Conservation (phyloP, 768 basidiomycete genomes). For the Mycena belliarum region DNA sequence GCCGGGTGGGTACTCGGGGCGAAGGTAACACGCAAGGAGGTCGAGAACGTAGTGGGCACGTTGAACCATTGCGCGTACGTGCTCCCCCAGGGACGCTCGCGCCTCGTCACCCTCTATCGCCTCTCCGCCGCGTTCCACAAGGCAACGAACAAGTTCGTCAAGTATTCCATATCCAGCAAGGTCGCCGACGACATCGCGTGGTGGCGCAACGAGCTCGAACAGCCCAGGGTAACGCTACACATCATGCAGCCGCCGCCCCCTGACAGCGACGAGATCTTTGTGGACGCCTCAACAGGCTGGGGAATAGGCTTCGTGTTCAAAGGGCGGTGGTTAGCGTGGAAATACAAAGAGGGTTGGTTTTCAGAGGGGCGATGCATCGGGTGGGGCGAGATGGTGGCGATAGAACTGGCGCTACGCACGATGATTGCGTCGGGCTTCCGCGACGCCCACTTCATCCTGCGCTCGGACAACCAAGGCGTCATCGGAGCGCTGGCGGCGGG, state of each 20-base stretch:
- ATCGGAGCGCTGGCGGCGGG: conserved; percentile 33
- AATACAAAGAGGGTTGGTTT: conserved; percentile 33
- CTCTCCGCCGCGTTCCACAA: neutral
- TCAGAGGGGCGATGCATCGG: conserved; percentile 33
- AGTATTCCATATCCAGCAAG: neutral
- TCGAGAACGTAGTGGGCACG: conserved; percentile 13
- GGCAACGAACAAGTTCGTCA: neutral
- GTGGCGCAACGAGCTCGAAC: neutral
- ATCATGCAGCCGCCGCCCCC: conserved; percentile 14
- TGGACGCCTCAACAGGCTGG: conserved; percentile 41
- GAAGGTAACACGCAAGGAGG: neutral
- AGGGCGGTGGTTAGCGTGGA: conserved; percentile 41
- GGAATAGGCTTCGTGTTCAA: conserved; percentile 41
- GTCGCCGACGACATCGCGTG: neutral
- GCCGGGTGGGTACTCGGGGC: neutral
- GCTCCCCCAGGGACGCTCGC: neutral
- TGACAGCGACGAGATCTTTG: conserved; percentile 28
- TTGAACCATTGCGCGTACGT: conserved; percentile 19
- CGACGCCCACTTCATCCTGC: conserved; percentile 30
- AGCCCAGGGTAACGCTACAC: neutral
- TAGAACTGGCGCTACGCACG: conserved; percentile 41
- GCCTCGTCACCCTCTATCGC: conserved; percentile 8
- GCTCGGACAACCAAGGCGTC: conserved; percentile 44
- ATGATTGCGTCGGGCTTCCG: conserved; percentile 26
- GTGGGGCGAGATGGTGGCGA: conserved; percentile 48